Percentiles rank a stretch among this genome's conserved stretches.
Evolutionary conservation across 2,329 filamentous ascomycete genomes (phyloP).

Genomic region (Bipolaris bicolor): DNA sequence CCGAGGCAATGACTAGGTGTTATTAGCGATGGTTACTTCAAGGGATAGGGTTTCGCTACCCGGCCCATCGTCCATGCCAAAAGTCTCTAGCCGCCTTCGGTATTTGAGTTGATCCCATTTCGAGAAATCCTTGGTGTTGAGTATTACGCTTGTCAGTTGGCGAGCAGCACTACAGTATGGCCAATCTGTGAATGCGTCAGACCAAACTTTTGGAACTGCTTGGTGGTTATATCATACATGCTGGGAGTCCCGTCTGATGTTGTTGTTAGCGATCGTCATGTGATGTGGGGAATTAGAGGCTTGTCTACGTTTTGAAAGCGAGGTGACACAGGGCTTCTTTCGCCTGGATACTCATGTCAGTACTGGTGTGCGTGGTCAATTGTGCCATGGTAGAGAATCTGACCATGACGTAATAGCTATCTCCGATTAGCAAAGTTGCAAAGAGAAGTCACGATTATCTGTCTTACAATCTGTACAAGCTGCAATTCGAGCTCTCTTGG

Average conservation of each 20-base stretch:
- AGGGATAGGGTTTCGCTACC: conserved; percentile 17
- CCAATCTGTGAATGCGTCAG: conserved; percentile 64
- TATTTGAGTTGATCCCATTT: conserved; percentile 66
- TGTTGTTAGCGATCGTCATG: conserved; percentile 7
- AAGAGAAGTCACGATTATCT: background rate
- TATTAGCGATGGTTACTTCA: conserved; percentile 8
- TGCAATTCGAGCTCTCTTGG: conserved; percentile 80
- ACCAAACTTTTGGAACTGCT: background rate
- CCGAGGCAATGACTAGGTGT: conserved; percentile 63
- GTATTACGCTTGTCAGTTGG: conserved; percentile 69
- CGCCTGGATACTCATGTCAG: conserved; percentile 53
- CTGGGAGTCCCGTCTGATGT: conserved; percentile 38
- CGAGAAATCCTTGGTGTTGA: conserved; percentile 59
- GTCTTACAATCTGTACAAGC: conserved; percentile 79
- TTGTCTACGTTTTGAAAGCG: conserved; percentile 77
- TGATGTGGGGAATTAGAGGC: conserved; percentile 2
- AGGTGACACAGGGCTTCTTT: conserved; percentile 83
- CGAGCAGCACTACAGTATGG: conserved; percentile 84
- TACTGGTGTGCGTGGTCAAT: background rate
- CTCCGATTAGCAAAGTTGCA: conserved; percentile 11
- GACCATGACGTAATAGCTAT: conserved; percentile 51
- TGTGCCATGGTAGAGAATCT: conserved; percentile 2
- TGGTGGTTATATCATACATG: conserved; percentile 32
- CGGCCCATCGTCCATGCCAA: conserved; percentile 69
- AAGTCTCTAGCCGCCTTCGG: conserved; percentile 80